Conservation (phyloP, 352 stramenopile species). For the Aphanomyces invadans region DNA sequence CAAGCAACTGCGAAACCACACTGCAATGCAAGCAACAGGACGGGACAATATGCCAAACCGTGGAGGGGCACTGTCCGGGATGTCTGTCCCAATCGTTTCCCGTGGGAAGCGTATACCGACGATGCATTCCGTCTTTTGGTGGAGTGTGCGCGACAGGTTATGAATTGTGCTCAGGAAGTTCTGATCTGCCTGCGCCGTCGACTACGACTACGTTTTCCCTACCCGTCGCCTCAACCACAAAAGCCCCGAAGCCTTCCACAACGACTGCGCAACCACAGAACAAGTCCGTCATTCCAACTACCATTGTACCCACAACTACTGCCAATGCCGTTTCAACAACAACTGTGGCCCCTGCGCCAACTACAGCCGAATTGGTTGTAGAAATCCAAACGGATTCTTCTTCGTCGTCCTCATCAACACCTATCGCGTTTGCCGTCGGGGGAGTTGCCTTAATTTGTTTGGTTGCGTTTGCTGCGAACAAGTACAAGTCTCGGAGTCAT, state of each 20-base stretch:
- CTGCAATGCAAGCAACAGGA: neutral
- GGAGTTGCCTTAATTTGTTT: constrained; percentile 10
- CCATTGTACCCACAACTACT: neutral
- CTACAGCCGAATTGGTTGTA: neutral
- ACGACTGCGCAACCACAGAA: neutral
- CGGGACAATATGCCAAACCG: neutral
- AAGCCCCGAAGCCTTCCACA: neutral
- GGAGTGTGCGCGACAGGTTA: neutral
- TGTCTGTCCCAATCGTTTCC: neutral
- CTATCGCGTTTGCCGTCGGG: constrained; percentile 10
- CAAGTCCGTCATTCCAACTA: neutral
- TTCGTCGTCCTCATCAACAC: neutral
- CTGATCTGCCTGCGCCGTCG: neutral
- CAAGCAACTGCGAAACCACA: neutral
- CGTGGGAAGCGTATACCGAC: neutral
- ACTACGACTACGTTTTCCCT: neutral
- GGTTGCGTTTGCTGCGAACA: constrained; percentile 4
- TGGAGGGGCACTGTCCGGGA: neutral
- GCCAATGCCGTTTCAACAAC: neutral
- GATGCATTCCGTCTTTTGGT: neutral
- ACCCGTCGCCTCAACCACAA: constrained; percentile 1
- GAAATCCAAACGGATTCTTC: neutral
- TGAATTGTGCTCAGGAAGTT: neutral
- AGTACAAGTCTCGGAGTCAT: neutral
- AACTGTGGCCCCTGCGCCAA: neutral